Base-by-base conservation (phyloP, 2,329 filamentous ascomycete species). In the Polytolypa hystricis region DNA sequence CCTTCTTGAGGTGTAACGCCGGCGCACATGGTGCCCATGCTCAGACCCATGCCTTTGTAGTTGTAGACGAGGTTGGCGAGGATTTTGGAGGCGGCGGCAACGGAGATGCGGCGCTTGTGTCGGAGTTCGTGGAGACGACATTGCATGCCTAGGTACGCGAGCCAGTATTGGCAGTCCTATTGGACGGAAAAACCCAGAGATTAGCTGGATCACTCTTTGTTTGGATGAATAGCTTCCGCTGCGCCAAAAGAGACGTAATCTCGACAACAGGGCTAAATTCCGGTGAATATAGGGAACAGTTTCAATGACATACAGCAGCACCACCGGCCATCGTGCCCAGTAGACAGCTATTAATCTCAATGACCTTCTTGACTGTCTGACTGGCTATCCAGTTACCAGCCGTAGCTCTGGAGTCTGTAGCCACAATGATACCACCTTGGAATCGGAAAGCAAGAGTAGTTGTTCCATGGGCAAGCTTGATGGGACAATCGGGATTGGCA, bases 321-420 rank as follows among this genome's bases (percentile, higher is more conserved):
- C 91, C 91, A 64, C 91, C 91, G 45, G 91, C 91, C 89, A 98
- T 94, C 50, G 91, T 98, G 47, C 91, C 91, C 55, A 98, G 68
- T 64, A 98, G 73, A 64, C 81, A 82, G 65, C 73, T 84, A 71
- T 94, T 94, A 72, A 94, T 94, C 73, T 94, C 86, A 58, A 98
- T 96, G 51, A 98, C 91, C 74, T 98, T 98, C 79, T 98, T 98
- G 58, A 98, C 91, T 37, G 91, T 98, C 73, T 98, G 91, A 67
- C 84, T 93, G 48, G 91, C 91, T 65, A 98, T 98, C 91, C 91
- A 98, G 75, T 91, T 93, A 55, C 91, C 91, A 19, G 91, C 89
- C 32, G 91, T 94, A 42, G 91, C 91, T 67, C 91, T 79, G 42
- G 91, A 98, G 68, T 98, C 91, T 41, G 91, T 98, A 37, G 89